Evolutionary conservation across 345 rosid species (phyloP).

Genomic region (Arabidopsis thaliana): TAIR10.1 NC_003074.8:1376501-1377000

Average conservation of each 20-base stretch:
- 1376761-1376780: slow-evolving; percentile 87
- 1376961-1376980: slow-evolving; percentile 71
- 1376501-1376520: slow-evolving; percentile 65
- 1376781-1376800: slow-evolving; percentile 80
- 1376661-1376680: background rate
- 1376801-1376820: slow-evolving; percentile 45
- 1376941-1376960: slow-evolving; percentile 93
- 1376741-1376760: slow-evolving; percentile 58
- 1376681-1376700: background rate
- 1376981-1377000: slow-evolving; percentile 66
- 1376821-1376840: background rate
- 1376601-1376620: background rate
- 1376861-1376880: slow-evolving; percentile 14
- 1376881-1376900: slow-evolving; percentile 59
- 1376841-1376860: background rate
- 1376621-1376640: background rate
- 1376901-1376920: slow-evolving; percentile 69
- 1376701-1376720: slow-evolving; percentile 77
- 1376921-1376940: slow-evolving; percentile 76
- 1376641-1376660: background rate
- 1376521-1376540: slow-evolving; percentile 59
- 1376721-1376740: slow-evolving; percentile 73
- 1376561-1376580: slow-evolving; percentile 76
- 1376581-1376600: background rate
- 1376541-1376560: slow-evolving; percentile 85